These are phyloP conservation scores for Ramalina peruviana DNA, from an alignment of 495 filamentous ascomycete genomes.

Conservation along the genomic window DNA sequence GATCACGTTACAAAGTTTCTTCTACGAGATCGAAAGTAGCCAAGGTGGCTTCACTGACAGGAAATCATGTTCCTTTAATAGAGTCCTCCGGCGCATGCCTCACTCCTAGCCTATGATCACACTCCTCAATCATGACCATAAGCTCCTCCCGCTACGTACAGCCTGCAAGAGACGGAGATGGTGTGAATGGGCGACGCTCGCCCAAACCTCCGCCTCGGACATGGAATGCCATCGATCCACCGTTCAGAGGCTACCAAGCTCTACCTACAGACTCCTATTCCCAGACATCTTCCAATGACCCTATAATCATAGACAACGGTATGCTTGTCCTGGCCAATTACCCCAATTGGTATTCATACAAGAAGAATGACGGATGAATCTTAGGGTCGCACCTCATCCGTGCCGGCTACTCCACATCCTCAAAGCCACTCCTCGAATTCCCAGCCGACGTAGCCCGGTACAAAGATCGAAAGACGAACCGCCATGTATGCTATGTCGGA, in stretches of 20 bases:
- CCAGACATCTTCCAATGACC: slow-evolving; percentile 45
- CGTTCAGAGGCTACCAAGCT: slow-evolving; percentile 59
- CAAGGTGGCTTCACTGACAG: too few species aligned
- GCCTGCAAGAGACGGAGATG: slow-evolving; percentile 22
- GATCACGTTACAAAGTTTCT: too few species aligned
- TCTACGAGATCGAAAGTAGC: too few species aligned
- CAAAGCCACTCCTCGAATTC: slow-evolving; percentile 58
- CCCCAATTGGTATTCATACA: background rate
- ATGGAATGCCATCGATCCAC: slow-evolving; percentile 52
- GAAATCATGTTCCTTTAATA: background rate
- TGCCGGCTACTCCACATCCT: slow-evolving; percentile 90
- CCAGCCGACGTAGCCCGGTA: slow-evolving; percentile 89
- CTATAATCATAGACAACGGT: slow-evolving; percentile 99
- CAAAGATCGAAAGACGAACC: slow-evolving; percentile 78
- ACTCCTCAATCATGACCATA: slow-evolving; percentile 33
- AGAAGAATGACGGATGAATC: background rate
- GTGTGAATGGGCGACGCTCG: slow-evolving; percentile 22
- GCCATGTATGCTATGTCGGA: slow-evolving; percentile 80
- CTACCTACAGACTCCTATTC: slow-evolving; percentile 54
- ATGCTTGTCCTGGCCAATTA: slow-evolving; percentile 2
- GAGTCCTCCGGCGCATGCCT: background rate
- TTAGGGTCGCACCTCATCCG: slow-evolving; percentile 75
- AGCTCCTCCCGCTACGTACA: slow-evolving; percentile 30
- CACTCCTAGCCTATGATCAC: background rate
- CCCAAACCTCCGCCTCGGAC: slow-evolving; percentile 37